Conservation (phyloP, 805 yeast species). For the Barnettozyma populi region DNA sequence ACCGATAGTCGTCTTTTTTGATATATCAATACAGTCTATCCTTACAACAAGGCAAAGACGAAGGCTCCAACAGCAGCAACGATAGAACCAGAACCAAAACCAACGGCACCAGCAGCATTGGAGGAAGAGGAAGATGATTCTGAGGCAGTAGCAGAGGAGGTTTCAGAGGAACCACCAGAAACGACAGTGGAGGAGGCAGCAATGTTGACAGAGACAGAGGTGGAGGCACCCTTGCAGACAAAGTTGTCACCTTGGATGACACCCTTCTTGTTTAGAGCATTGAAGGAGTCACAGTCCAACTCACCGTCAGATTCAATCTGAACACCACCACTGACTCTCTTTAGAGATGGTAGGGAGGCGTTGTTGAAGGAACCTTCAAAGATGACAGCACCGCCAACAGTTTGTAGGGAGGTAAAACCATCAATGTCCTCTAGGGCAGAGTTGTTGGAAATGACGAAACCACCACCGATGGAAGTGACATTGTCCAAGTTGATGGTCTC, state of each 20-base stretch:
- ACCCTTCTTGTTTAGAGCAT: constrained; percentile 66
- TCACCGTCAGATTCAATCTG: constrained; percentile 69
- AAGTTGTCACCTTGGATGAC: constrained; percentile 88
- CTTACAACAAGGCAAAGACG: constrained; percentile 41
- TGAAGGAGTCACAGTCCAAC: constrained; percentile 76
- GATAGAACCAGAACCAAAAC: constrained; percentile 42
- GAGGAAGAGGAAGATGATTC: constrained; percentile 23
- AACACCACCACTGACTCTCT: constrained; percentile 90
- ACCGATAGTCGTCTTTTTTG: neutral
- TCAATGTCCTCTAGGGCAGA: constrained; percentile 55
- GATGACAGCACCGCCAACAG: constrained; percentile 85
- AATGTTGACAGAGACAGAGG: constrained; percentile 40
- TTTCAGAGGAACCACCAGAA: constrained; percentile 23
- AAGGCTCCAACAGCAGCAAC: constrained; percentile 42
- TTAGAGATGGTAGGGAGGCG: constrained; percentile 69
- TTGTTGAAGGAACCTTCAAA: constrained; percentile 75
- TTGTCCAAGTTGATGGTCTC: constrained; percentile 60
- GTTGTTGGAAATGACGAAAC: constrained; percentile 87
- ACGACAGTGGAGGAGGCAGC: constrained; percentile 27
- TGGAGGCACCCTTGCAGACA: constrained; percentile 62
- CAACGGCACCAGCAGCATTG: constrained; percentile 33
- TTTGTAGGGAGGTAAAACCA: constrained; percentile 68
- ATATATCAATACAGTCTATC: neutral
- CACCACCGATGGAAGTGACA: constrained; percentile 83
- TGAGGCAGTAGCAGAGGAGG: constrained; percentile 14